Percentiles rank a stretch among this genome's conserved stretches.
phyloP scores from a whole-genome alignment of 2,329 filamentous ascomycete genomes.

The Grosmannia serpens region DNA sequence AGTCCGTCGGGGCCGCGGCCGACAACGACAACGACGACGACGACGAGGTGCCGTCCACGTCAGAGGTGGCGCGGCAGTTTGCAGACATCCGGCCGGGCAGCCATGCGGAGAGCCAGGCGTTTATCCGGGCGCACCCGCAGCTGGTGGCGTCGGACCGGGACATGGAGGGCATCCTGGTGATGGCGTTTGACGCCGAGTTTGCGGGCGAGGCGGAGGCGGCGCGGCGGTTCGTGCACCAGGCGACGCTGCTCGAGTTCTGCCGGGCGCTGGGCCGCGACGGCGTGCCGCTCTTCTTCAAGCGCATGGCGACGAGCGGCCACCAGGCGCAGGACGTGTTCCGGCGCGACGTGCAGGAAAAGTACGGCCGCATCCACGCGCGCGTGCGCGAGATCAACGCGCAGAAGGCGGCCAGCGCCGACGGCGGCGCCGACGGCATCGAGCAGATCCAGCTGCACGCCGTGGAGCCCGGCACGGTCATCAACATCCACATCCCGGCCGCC shows the following conservation, averaged over 20 bases:
- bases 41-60: slow-evolving; percentile 65
- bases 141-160: slow-evolving; percentile 51
- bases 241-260: slow-evolving; percentile 87
- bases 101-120: slow-evolving; percentile 62
- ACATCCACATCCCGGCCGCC: slow-evolving; percentile 67
- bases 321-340: slow-evolving; percentile 84
- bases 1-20: too few relatives aligned
- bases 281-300: slow-evolving; percentile 88
- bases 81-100: slow-evolving; percentile 65
- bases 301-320: slow-evolving; percentile 80
- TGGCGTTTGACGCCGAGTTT: slow-evolving; percentile 83
- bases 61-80: slow-evolving; percentile 68
- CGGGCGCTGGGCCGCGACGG: slow-evolving; percentile 79
- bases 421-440: slow-evolving; percentile 55
- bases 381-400: slow-evolving; percentile 57
- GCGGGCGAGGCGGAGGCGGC: slow-evolving; percentile 66
- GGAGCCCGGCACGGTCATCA: slow-evolving; percentile 83
- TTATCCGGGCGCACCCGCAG: slow-evolving; percentile 65
- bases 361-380: slow-evolving; percentile 66
- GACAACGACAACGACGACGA: slow-evolving; percentile 32
- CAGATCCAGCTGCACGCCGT: slow-evolving; percentile 97
- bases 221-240: slow-evolving; percentile 85
- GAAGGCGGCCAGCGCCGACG: slow-evolving; percentile 24
- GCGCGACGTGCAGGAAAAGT: slow-evolving; percentile 87
- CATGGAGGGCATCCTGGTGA: slow-evolving; percentile 72